Evolutionary conservation across 495 filamentous ascomycete species (phyloP).

Genomic region (Bombardia bombarda): DNA sequence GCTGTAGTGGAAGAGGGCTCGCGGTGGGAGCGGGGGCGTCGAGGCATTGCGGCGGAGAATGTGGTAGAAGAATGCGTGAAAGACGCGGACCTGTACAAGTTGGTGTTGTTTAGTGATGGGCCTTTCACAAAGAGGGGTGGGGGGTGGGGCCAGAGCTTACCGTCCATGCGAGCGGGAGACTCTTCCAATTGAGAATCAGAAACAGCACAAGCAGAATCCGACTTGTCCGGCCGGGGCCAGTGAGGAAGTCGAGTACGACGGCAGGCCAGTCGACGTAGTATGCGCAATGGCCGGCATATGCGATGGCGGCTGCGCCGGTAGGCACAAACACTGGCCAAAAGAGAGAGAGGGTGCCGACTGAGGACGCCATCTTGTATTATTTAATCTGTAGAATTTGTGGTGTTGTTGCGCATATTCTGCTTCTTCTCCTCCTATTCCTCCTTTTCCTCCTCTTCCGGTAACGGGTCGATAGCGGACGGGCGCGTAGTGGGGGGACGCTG

Average conservation of each 20-base stretch:
- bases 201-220: neutral
- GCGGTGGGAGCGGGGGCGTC: slow-evolving; percentile 40
- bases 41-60: slow-evolving; percentile 29
- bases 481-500: neutral
- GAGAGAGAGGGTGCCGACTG: slow-evolving; percentile 27
- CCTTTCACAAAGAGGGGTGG: no score
- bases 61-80: slow-evolving; percentile 54
- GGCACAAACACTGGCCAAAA: slow-evolving; percentile 32
- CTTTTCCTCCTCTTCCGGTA: neutral
- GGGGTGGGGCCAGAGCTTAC: slow-evolving; percentile 32
- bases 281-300: slow-evolving; percentile 32
- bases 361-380: slow-evolving; percentile 40
- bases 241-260: slow-evolving; percentile 34
- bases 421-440: neutral
- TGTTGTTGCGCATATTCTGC: no score
- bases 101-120: neutral
- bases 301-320: slow-evolving; percentile 23
- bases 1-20: slow-evolving; percentile 56
- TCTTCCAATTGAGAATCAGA: slow-evolving; percentile 56
- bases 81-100: slow-evolving; percentile 50
- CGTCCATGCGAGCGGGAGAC: slow-evolving; percentile 68
- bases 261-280: slow-evolving; percentile 25
- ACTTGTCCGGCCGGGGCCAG: slow-evolving; percentile 26
- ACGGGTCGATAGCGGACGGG: neutral
- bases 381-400: no score